Base-by-base conservation (phyloP, 1,139 yeast species). In the Groenewaldozyma sp. region DNA sequence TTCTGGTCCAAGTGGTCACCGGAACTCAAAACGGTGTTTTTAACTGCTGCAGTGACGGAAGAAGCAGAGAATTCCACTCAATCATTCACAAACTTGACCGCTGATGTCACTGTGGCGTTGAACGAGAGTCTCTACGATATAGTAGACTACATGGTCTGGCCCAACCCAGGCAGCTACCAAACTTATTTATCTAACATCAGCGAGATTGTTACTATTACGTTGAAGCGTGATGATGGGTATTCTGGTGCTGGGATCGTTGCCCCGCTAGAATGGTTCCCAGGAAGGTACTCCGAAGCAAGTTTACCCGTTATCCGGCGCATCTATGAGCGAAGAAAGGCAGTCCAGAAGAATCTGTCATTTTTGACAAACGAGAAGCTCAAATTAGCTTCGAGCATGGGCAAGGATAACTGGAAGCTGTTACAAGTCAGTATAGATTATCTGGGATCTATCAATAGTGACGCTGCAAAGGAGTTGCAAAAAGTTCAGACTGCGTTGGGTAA, bases 241-340 rank as follows among this genome's bases (percentile, higher is more conserved):
- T 40, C 55, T 3, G 57, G 60, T 1, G 54, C 59, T 3, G 71
- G 71, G 0, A 52, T 70, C 34, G 50, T 52, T 10, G 36, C 69
- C 14, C 61, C 63, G 2, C 54, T 58, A 3, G 47, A 45, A 11
- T 65, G 71, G 51, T 71, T 67, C 41, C 76, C 76, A 0, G 72
- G 68, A 40, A 54, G 73, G 5, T 72, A 67, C 48, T 55, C 69
- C 0, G 42, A 51, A 18, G 60, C 59, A 13, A 55, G 58, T 24
- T 48, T 45, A 14, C 47, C 49, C 0, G 44, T 49, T 4, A 45
- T 63, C 24, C 36, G 40, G 5, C 45, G 50, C 3, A 36, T 60
- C 0, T 35, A 40, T 13, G 35, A 35, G 5, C 41, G 50, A 13
- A 41, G 46, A 9, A 40, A 46, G 6, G 45, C 41, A 7, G 28